Conservation (phyloP, 2,329 filamentous ascomycete species). For the Aureobasidium sp. region DNA sequence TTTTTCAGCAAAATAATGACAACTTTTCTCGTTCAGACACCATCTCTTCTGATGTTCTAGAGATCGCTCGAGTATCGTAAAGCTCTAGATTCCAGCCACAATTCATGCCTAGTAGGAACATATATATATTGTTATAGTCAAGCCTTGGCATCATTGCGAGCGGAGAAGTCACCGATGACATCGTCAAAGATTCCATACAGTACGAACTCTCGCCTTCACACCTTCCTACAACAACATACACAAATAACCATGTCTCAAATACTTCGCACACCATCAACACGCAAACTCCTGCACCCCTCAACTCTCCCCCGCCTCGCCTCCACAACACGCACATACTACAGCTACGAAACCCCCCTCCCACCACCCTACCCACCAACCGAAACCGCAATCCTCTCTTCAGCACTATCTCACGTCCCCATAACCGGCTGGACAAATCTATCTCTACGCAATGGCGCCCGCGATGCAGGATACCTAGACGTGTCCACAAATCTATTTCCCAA, state of each 20-base stretch:
- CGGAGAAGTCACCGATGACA: constrained; percentile 16
- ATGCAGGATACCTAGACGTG: constrained; percentile 88
- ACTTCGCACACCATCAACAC: neutral
- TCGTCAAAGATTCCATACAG: neutral
- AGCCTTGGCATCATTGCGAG: constrained; percentile 11
- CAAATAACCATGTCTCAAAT: neutral
- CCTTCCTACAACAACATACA: neutral
- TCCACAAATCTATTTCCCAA: constrained; percentile 84
- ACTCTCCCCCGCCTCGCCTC: constrained; percentile 30
- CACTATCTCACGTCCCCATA: constrained; percentile 79
- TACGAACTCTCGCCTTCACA: neutral
- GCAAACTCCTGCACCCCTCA: constrained; percentile 18
- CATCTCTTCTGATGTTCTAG: too few species aligned
- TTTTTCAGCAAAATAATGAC: constrained; percentile 19
- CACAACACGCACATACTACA: constrained; percentile 66
- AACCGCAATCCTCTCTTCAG: constrained; percentile 81
- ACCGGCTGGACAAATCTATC: constrained; percentile 84
- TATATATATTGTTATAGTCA: constrained; percentile 3
- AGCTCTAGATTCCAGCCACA: neutral
- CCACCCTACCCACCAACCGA: constrained; percentile 75
- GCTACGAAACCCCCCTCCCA: constrained; percentile 71
- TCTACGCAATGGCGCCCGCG: constrained; percentile 80
- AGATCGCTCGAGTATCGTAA: too few species aligned
- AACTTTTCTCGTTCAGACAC: constrained; percentile 4
- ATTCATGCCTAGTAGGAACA: neutral